Evolutionary conservation across 2,329 filamentous ascomycete genomes (phyloP).

Genomic region (Amauroascus niger): DNA sequence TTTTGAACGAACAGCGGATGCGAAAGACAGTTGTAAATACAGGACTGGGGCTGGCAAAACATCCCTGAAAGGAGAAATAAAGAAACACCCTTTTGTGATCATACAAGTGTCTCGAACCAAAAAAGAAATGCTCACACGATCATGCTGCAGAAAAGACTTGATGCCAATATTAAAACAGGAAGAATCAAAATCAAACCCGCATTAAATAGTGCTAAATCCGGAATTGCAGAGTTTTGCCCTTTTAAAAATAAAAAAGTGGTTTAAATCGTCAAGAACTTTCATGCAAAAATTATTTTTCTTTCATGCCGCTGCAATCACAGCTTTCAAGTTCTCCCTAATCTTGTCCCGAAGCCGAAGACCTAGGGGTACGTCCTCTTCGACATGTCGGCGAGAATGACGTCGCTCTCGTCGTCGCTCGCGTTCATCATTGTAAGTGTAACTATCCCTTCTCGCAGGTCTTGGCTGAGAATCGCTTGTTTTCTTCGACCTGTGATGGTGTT

Average conservation of each 20-base stretch:
- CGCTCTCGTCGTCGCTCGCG: slow-evolving; percentile 7
- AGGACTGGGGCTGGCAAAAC: neutral
- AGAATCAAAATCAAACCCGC: neutral
- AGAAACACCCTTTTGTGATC: slow-evolving; percentile 7
- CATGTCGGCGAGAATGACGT: slow-evolving; percentile 4
- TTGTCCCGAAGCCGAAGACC: slow-evolving; percentile 12
- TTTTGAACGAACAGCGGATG: slow-evolving; percentile 6
- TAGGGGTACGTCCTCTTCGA: slow-evolving; percentile 8
- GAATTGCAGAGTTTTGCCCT: neutral
- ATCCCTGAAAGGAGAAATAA: neutral
- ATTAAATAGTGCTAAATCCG: slow-evolving; percentile 6
- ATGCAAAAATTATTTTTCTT: neutral
- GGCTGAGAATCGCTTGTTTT: slow-evolving; percentile 4
- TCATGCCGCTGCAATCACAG: slow-evolving; percentile 13
- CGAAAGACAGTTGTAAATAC: slow-evolving; percentile 7
- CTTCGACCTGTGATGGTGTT: slow-evolving; percentile 11
- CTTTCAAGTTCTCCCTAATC: slow-evolving; percentile 13
- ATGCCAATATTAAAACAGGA: neutral
- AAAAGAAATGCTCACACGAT: slow-evolving; percentile 4
- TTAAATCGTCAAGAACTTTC: neutral
- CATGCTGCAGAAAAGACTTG: neutral
- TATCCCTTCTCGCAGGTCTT: slow-evolving; percentile 11
- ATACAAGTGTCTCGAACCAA: slow-evolving; percentile 10
- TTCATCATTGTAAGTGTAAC: slow-evolving; percentile 10
- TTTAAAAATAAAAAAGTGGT: neutral